Conservation (phyloP, 768 basidiomycete genomes). For the Leccinum rimulosum region DNA sequence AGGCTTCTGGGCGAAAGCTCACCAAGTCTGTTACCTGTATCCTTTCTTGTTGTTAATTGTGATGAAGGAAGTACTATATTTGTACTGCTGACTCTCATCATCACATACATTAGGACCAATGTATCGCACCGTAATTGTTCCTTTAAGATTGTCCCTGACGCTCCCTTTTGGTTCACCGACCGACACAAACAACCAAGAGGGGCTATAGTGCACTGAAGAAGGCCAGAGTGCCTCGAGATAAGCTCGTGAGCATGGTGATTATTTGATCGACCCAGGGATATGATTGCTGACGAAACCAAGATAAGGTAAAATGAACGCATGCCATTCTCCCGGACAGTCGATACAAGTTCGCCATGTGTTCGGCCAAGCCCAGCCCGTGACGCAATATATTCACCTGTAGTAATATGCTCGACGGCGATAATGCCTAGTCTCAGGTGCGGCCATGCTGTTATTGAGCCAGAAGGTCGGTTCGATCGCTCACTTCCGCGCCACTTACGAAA, state of each 20-base stretch:
- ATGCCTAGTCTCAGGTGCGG: conserved; percentile 10
- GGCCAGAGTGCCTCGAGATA: not conserved
- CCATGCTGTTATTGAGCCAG: conserved; percentile 16
- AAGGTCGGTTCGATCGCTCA: conserved; percentile 21
- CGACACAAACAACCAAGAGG: not conserved
- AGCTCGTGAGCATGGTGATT: not conserved
- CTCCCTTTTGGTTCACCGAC: conserved; percentile 5
- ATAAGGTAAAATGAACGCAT: conserved; percentile 2
- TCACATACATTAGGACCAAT: conserved; percentile 10
- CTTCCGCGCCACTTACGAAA: conserved; percentile 34
- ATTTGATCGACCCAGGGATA: conserved; percentile 3
- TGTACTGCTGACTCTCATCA: conserved; percentile 25
- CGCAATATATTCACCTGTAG: conserved; percentile 25
- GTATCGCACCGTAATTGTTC: conserved; percentile 22
- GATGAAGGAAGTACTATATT: conserved; percentile 29
- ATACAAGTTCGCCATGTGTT: conserved; percentile 3
- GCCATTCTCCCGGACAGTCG: conserved; percentile 1
- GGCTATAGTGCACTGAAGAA: not conserved
- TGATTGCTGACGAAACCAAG: conserved; percentile 3
- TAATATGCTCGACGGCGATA: conserved; percentile 18
- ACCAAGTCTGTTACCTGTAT: conserved; percentile 18
- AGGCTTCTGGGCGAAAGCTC: conserved; percentile 7
- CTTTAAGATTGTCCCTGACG: conserved; percentile 24
- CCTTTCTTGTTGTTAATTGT: conserved; percentile 33
- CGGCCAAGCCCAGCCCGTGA: conserved; percentile 21